Evolutionary conservation across 2,329 filamentous ascomycete genomes (phyloP), one percentile per base, ranked within the genome.

Genomic region (Colletotrichum tabaci): DNA sequence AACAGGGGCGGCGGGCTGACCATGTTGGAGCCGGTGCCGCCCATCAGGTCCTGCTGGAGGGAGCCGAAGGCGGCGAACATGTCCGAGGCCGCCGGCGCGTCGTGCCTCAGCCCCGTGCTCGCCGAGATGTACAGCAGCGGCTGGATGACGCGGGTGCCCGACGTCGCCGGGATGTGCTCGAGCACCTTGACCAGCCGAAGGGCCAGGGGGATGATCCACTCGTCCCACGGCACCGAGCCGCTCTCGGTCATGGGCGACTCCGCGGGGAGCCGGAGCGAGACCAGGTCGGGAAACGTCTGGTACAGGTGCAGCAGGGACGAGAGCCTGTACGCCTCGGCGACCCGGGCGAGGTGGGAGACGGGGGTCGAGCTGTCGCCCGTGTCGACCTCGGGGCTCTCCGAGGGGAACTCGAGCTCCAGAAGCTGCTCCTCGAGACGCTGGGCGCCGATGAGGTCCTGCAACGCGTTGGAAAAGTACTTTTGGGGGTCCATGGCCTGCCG

Each of bases 251-350:
- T 60, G 30, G 55, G 65, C 8, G 26, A 67, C 0, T 76, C 73
- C 18, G 74, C 66, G 6, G 80, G 79, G 2, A 82, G 67, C 0
- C 80, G 76, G 3, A 79, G 55, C 0, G 78, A 68, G 0, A 80
- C 78, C 1, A 82, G 66, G 7, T 82, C 80, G 0, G 80, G 80
- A 4, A 82, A 82, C 0, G 82, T 83, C 57, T 82, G 79, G 72
- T 84, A 84, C 1, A 84, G 79, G 46, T 84, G 82, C 3, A 84
- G 74, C 18, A 84, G 68, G 0, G 82, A 79, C 0, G 79, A 77
- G 0, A 84, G 74, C 1, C 80, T 78, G 49, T 83, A 83, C 0
- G 81, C 82, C 55, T 84, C 82, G 2, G 81, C 81, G 0, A 81
- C 80, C 1, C 77, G 73, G 16, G 77, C 76, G 1, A 84, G 77